Evolutionary conservation across 805 yeast species (phyloP).

Genomic region (Candida montana): DNA sequence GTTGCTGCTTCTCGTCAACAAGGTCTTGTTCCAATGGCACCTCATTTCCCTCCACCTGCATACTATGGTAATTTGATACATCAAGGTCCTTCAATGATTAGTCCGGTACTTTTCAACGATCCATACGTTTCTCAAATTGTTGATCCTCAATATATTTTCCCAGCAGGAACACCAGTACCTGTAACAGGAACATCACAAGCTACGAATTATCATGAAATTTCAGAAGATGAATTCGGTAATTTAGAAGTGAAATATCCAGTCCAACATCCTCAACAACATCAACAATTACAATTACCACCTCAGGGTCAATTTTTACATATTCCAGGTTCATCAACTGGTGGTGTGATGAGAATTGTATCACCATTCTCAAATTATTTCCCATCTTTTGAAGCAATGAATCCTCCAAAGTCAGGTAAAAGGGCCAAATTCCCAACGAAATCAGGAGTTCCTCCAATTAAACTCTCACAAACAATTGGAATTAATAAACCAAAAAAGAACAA

Average conservation of each 20-base stretch:
- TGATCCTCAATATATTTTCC: constrained; percentile 3
- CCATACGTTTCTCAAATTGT: constrained; percentile 5
- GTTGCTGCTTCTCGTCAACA: neutral
- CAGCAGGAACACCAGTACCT: constrained; percentile 1
- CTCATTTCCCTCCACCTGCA: constrained; percentile 1
- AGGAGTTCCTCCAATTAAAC: neutral
- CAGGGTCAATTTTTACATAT: neutral
- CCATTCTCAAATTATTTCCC: constrained; percentile 25
- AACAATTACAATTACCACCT: neutral
- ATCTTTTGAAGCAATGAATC: constrained; percentile 25
- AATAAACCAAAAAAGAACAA: neutral
- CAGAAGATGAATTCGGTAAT: constrained; percentile 13
- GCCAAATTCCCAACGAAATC: constrained; percentile 5
- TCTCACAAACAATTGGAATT: too few species aligned
- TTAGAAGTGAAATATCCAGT: constrained; percentile 5
- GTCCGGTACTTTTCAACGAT: neutral
- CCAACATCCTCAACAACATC: neutral
- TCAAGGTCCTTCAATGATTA: neutral
- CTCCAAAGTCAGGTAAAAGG: constrained; percentile 17
- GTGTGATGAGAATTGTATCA: constrained; percentile 8
- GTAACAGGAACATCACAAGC: too few species aligned
- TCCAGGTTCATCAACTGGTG: constrained; percentile 2
- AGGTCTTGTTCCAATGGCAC: neutral
- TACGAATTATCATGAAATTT: neutral
- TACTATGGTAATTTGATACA: constrained; percentile 5